A percentile compares a stretch with the other conserved stretches of the same genome.
Conservation (phyloP, 345 rosid species). For the Firmiana major region DNA sequence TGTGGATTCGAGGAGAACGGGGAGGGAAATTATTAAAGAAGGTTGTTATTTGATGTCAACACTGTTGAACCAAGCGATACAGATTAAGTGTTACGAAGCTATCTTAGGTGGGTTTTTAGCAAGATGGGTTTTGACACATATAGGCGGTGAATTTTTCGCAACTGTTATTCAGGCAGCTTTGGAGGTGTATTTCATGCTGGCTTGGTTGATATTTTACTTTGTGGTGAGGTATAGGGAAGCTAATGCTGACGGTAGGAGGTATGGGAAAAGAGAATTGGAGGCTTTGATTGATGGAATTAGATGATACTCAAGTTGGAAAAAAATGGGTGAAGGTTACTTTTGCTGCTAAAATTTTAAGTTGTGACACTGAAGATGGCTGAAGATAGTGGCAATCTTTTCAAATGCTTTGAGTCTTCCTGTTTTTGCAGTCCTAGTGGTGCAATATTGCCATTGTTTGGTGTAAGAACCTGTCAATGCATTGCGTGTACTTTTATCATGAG, state of each 20-base stretch:
- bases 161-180: conserved; percentile 55
- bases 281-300: conserved; percentile 64
- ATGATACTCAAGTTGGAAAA: conserved; percentile 34
- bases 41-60: conserved; percentile 71
- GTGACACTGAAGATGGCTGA: conserved; percentile 27
- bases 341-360: conserved; percentile 28
- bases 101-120: conserved; percentile 71
- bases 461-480: conserved; percentile 26
- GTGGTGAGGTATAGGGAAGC: conserved; percentile 74
- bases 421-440: conserved; percentile 32
- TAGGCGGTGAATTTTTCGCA: conserved; percentile 57
- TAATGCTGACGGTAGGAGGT: conserved; percentile 56
- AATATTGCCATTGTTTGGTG: conserved; percentile 31
- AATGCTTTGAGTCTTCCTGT: conserved; percentile 19
- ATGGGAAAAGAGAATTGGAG: conserved; percentile 84
- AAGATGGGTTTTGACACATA: conserved; percentile 47
- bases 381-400: conserved; percentile 21
- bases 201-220: conserved; percentile 82
- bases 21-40: conserved; percentile 84
- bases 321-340: conserved; percentile 8
- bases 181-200: conserved; percentile 89
- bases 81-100: conserved; percentile 75
- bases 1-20: conserved; percentile 75
- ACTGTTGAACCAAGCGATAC: conserved; percentile 71
- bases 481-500: conserved; percentile 34